Base-by-base conservation (phyloP, 2,329 filamentous ascomycete species). In the Cladorrhinum sp. region DNA sequence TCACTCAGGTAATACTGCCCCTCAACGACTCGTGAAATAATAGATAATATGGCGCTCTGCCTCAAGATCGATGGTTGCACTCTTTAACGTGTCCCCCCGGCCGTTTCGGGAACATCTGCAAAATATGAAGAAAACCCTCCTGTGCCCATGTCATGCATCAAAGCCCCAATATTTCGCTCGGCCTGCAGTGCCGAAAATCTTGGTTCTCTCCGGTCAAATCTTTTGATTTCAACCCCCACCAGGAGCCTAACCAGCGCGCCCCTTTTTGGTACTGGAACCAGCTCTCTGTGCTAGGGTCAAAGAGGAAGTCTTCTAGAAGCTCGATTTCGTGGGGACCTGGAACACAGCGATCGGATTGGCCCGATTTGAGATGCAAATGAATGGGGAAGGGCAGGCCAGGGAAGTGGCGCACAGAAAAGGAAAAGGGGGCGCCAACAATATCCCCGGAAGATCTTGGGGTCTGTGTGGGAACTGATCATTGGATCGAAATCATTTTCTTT, bases 281-380 rank as follows among this genome's bases (percentile, higher is more conserved):
- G 49, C 22, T 13, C 13, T 36, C 18, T 24, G 13, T 51, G 51
- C 64, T 64, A 66, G 48, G 48, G 58, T 61, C 24, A 56, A 61
- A 66, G 18, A 45, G 60, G 64, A 32, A 61, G 60, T 60, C 25
- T 66, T 66, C 65, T 57, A 61, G 65, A 66, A 64, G 58, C 49
- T 23, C 22, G 41, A 22, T 52, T 50, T 56, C n/a, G 50, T 38
- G 48, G 41, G 13, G 50, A 45, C 25, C 25, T 57, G 53, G 32
- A 36, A 45, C 18, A n/a, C n/a, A n/a, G n/a, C n/a, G n/a, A n/a
- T n/a, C n/a, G n/a, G n/a, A 36, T 25, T 36, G 29, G 29, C 23
- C 52, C 49, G 24, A 22, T 41, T 22, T 45, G 45, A n/a, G 52
- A 60, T 56, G 52, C 41, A 23, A 25, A 13, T 9, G 5, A 38